Evolutionary conservation across 1,284 basidiomycete species (phyloP), one percentile per base, ranked within the genome.

Genomic region (Megacollybia platyphylla): DNA sequence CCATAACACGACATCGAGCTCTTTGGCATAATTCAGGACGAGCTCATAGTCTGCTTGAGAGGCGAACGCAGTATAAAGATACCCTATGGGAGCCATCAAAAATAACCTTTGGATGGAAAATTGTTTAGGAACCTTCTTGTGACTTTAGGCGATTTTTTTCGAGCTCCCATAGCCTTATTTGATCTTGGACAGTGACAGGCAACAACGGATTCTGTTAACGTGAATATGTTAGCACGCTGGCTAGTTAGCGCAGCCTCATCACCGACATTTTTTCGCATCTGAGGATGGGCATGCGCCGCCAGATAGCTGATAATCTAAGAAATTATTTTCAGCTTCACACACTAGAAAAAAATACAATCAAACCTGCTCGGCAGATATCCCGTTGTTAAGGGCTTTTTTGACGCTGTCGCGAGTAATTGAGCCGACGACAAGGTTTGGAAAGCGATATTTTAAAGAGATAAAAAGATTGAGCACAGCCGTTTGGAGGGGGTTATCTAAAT

Each of bases 381-480:
- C 96, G 60, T 94, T 97, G 45, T 75, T 72, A 51, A 99, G 73
- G 3, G 96, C 96, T 54, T 82, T 84, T 65, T 92, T 92, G 50
- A 98, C 91, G 54, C 91, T 93, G 47, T 94, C 87, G 48, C 96
- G 77, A 27, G 93, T 97, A 45, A 99, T 84, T 51, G 85, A 82
- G 17, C 94, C 96, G 18, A 97, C 88, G 6, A 94, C 90, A 39
- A 99, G 73, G 62, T 98, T 97, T 4, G 92, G 90, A 56, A 97
- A 97, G 27, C 94, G 81, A 52, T 90, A 89, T 58, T 90, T 89
- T 57, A 98, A 71, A 13, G 84, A 79, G 34, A 96, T 81, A 56
- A 98, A 99, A 10, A 98, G 72, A 56, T 94, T 96, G 27, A 99
- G 67, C 35, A 99, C 91, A 7, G 94, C 91, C 39, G 93, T 97